These are phyloP conservation scores for Calocybe indica DNA, from an alignment of 768 basidiomycete species.

Conservation along the genomic window DNA sequence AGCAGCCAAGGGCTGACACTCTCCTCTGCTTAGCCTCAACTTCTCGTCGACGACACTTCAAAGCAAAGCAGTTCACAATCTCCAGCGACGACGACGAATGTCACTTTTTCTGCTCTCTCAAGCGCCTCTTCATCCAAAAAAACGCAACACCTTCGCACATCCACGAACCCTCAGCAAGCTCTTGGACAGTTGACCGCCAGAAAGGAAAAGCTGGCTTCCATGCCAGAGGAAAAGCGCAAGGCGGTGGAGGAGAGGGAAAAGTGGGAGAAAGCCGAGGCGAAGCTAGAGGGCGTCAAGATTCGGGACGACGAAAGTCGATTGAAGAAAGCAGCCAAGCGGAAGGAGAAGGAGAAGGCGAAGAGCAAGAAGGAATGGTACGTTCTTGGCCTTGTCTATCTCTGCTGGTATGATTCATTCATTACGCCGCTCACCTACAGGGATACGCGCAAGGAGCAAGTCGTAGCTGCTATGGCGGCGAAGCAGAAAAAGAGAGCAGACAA, in stretches of 20 bases:
- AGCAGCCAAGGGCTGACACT: slow-evolving; percentile 1
- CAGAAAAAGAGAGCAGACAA: slow-evolving; percentile 92
- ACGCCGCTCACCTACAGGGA: slow-evolving; percentile 44
- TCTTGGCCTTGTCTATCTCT: slow-evolving; percentile 2
- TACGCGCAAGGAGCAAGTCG: slow-evolving; percentile 76
- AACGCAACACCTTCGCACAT: slow-evolving; percentile 51
- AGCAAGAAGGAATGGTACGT: slow-evolving; percentile 79
- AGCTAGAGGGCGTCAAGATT: slow-evolving; percentile 88
- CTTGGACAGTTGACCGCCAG: slow-evolving; percentile 72
- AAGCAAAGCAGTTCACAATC: slow-evolving; percentile 24
- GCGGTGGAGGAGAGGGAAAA: slow-evolving; percentile 74
- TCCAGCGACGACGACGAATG: slow-evolving; percentile 44
- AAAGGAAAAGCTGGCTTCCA: slow-evolving; percentile 66
- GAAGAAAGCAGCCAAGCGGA: slow-evolving; percentile 91
- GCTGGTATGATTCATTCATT: background rate
- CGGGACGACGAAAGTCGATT: slow-evolving; percentile 77
- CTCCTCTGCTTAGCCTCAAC: slow-evolving; percentile 43
- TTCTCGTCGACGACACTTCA: slow-evolving; percentile 59
- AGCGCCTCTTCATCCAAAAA: slow-evolving; percentile 46
- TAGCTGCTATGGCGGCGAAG: slow-evolving; percentile 71
- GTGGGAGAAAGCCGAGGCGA: slow-evolving; percentile 86
- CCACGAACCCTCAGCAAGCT: slow-evolving; percentile 81
- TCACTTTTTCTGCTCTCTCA: slow-evolving; percentile 63
- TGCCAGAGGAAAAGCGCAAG: slow-evolving; percentile 84
- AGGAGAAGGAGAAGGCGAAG: slow-evolving; percentile 86